Evolutionary conservation across 2,329 filamentous ascomycete genomes (phyloP), one percentile per base, ranked within the genome.

Genomic region (Botrytis elliptica): DNA sequence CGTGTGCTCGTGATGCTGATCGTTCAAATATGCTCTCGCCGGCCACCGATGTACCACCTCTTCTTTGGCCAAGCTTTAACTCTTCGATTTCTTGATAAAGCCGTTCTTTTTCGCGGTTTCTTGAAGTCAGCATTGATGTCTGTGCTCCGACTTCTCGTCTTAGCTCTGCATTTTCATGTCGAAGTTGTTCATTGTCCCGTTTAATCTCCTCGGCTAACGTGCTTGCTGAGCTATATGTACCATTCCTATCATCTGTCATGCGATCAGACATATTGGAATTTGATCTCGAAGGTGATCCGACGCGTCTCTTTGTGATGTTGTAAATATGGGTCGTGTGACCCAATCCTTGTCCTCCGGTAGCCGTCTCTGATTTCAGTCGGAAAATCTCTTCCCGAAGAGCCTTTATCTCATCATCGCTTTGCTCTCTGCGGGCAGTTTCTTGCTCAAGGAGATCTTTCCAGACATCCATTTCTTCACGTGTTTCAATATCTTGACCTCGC

Each of bases 71-170:
- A 79, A 98, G 90, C 83, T 98, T 99, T 75, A 99, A 86, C 75
- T 98, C 95, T 83, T 99, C 96, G 76, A 98, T 98, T 81, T 99
- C 95, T 81, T 97, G 94, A 82, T 98, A 97, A 14, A 99, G 86
- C 8, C 94, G 90, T 81, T 98, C 95, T 81, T 97, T 97, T 81
- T 99, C 96, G 40, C 94, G 92, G 80, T 98, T 98, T 38, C 96
- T 89, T 52, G 96, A 98, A 1, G 95, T 98, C 49, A 99, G 88
- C 94, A 99, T 98, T 0, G 95, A 98, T 0, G 95, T 97, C 82
- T 99, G 96, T 4, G 96, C 96, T 75, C 95, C 94, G 44, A 98
- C 93, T 82, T 98, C 95, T 71, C 95, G 92, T 71, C 95, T 90
- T 46, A 99, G 84, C 81, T 98, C 95, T 4, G 94, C 93, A 79